Base-by-base conservation (phyloP, 129 eudicot genomes). In the Flaveria bidentis region DNA sequence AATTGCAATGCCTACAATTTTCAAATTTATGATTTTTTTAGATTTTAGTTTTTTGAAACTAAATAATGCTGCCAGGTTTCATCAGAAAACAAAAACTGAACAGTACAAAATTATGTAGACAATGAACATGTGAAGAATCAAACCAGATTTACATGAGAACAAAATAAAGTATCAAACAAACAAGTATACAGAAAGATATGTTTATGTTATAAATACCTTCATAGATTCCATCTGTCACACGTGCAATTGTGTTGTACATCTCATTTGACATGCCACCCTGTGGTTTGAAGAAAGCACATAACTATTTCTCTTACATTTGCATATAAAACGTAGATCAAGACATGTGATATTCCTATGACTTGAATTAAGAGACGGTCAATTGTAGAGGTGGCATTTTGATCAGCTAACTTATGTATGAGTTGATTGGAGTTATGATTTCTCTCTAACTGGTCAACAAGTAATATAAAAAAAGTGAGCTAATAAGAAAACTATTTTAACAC, bases 251-350 rank as follows among this genome's bases (percentile, higher is more conserved):
- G 82, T 88, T 95, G 83, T 95, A 95, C 69, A 95, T 44, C 83
- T 95, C 99, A 77, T 95, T 91, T 53, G 99, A 95, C 99, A 95
- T 95, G 30, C 97, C 99, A 82, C 99, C 99, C 99, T 95, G 89
- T 28, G 81, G 63, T 75, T 87, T 65, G 55, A 61, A 51, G 9
- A 61, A 73, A 79, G 49, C 65, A 72, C 20, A 53, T 26, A 1
- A 51, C 49, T 74, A 78, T 64, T 49, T 63, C 70, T 57, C 73
- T 57, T 28, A 76, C 44, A 51, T 28, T 69, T 51, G 70, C 56
- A 14, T n/a, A 64, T 12, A 52, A 26, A 52, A 52, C 26, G 26
- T 65, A 56, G 49, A 68, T 58, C n/a, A 2, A 69, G 45, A 76
- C n/a, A 64, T 64, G 80, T 33, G 18, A 55, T 14, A 41, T 74